Conservation (phyloP, 1,284 basidiomycete genomes). For the Stereum hirsutum region DNA sequence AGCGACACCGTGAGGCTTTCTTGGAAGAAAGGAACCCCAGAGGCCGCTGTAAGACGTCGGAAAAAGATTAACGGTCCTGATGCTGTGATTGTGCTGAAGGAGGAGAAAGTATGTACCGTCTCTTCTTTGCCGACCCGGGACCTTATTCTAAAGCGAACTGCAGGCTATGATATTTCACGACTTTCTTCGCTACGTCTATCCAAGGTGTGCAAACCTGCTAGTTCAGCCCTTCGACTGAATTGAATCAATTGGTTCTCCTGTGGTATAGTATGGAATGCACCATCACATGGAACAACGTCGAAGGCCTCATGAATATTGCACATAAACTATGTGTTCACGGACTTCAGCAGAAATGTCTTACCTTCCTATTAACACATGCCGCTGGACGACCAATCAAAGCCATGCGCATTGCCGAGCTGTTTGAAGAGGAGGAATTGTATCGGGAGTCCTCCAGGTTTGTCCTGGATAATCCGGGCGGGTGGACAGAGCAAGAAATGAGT, state of each 20-base stretch:
- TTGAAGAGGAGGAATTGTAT: slow-evolving; percentile 82
- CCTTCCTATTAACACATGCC: slow-evolving; percentile 84
- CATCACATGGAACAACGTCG: slow-evolving; percentile 90
- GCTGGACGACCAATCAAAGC: slow-evolving; percentile 87
- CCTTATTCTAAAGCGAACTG: neutral
- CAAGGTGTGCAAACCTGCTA: slow-evolving; percentile 57
- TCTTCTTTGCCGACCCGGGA: neutral
- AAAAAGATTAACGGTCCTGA: slow-evolving; percentile 43
- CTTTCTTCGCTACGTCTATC: slow-evolving; percentile 80
- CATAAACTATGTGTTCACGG: slow-evolving; percentile 79
- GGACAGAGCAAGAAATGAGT: slow-evolving; percentile 75
- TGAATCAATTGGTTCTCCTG: slow-evolving; percentile 1
- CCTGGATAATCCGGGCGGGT: slow-evolving; percentile 81
- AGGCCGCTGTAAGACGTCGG: slow-evolving; percentile 31
- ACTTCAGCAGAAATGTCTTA: slow-evolving; percentile 72
- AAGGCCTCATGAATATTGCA: slow-evolving; percentile 78
- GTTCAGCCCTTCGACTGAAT: neutral
- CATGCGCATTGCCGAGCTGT: slow-evolving; percentile 82
- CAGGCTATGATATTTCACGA: slow-evolving; percentile 78
- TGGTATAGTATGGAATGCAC: slow-evolving; percentile 69
- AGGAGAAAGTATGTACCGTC: slow-evolving; percentile 50
- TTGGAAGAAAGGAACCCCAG: slow-evolving; percentile 18
- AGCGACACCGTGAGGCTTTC: slow-evolving; percentile 13
- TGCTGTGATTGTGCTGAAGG: slow-evolving; percentile 73
- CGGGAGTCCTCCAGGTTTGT: slow-evolving; percentile 86